Conservation (phyloP, 768 basidiomycete species). For the Boletus rufocinnamomeus region DNA sequence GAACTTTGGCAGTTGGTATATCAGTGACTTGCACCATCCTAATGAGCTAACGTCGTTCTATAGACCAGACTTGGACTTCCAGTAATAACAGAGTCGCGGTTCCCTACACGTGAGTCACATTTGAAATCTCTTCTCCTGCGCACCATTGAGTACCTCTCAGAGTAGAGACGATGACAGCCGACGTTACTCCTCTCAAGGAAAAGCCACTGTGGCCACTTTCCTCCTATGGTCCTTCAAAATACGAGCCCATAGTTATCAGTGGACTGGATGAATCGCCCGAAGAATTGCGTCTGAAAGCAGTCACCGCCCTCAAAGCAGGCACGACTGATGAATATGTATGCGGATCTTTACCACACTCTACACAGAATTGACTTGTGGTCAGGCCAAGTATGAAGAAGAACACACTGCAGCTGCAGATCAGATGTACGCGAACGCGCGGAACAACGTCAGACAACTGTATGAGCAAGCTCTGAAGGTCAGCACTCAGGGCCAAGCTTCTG, state of each 20-base stretch:
- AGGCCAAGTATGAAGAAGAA: constrained; percentile 61
- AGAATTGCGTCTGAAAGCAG: constrained; percentile 72
- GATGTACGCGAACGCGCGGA: constrained; percentile 47
- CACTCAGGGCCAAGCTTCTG: constrained; percentile 17
- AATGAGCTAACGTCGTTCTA: constrained; percentile 10
- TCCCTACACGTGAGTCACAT: constrained; percentile 42
- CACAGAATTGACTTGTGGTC: constrained; percentile 3
- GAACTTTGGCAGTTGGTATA: constrained; percentile 55
- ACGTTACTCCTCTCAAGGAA: constrained; percentile 60
- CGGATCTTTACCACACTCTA: constrained; percentile 5
- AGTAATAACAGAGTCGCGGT: constrained; percentile 30
- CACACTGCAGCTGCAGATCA: constrained; percentile 57
- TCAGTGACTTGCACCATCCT: constrained; percentile 8
- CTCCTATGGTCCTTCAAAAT: constrained; percentile 75
- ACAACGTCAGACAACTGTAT: constrained; percentile 50
- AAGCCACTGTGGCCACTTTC: constrained; percentile 81
- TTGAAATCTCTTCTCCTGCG: background rate
- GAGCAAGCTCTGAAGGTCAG: constrained; percentile 54
- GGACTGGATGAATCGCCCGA: constrained; percentile 76
- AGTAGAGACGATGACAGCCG: constrained; percentile 58
- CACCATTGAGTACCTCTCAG: constrained; percentile 38
- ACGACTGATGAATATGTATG: constrained; percentile 70
- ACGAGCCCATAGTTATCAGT: constrained; percentile 63
- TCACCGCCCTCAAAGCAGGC: constrained; percentile 53
- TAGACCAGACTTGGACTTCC: constrained; percentile 46